A percentile compares a stretch with the other conserved stretches of the same genome.
Conservation (phyloP, 768 basidiomycete species). For the Naganishia friedmannii region DNA sequence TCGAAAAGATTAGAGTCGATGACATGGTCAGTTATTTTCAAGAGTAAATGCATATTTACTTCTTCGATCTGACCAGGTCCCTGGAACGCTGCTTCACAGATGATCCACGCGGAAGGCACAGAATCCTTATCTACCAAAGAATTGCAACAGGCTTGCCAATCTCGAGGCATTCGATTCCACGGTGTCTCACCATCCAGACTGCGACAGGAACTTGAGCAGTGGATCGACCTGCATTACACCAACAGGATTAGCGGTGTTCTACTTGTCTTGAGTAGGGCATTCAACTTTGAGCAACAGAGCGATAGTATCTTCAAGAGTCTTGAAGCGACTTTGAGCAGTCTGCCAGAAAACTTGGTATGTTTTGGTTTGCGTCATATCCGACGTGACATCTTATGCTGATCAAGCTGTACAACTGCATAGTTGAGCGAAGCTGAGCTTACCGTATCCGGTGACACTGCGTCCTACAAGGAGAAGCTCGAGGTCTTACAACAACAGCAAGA, state of each 20-base stretch:
- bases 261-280: slow-evolving; percentile 88
- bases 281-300: slow-evolving; percentile 83
- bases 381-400: background rate
- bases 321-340: slow-evolving; percentile 82
- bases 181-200: slow-evolving; percentile 83
- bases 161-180: slow-evolving; percentile 83
- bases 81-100: slow-evolving; percentile 54
- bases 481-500: slow-evolving; percentile 98
- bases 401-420: slow-evolving; percentile 54
- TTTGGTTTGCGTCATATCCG: background rate
- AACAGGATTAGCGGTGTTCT: slow-evolving; percentile 88
- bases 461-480: slow-evolving; percentile 96
- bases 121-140: slow-evolving; percentile 86
- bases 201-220: slow-evolving; percentile 82
- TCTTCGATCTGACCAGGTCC: too few species aligned
- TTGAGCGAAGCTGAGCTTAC: slow-evolving; percentile 95
- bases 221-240: slow-evolving; percentile 90
- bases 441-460: slow-evolving; percentile 82
- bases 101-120: slow-evolving; percentile 83
- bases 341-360: slow-evolving; percentile 90
- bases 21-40: slow-evolving; percentile 59
- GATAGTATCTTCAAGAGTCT: slow-evolving; percentile 78
- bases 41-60: background rate
- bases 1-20: slow-evolving; percentile 79
- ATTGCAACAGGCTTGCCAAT: slow-evolving; percentile 86